Percentiles rank a stretch among this genome's conserved stretches.
These are phyloP conservation scores for Myriangium duriaei DNA, from an alignment of 2,329 filamentous ascomycete species.

Conservation along the genomic window DNA sequence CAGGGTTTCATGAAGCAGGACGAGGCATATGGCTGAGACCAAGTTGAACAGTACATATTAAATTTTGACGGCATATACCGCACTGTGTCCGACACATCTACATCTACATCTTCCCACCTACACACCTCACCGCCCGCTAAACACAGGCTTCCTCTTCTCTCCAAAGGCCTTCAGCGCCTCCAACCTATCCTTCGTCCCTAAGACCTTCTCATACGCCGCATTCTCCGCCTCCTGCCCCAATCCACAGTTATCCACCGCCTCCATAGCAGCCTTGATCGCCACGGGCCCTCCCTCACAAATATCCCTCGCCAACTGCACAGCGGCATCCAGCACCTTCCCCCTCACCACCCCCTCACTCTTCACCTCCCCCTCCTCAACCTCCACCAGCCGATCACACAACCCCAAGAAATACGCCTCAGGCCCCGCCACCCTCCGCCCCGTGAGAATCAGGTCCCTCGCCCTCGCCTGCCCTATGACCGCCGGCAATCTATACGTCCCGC, in stretches of 20 bases:
- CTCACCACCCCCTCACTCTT: conserved; percentile 43
- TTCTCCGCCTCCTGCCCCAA: conserved; percentile 67
- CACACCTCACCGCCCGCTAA: conserved; percentile 42
- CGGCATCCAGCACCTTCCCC: conserved; percentile 58
- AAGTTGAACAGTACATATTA: too few relatives aligned
- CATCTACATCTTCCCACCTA: too few relatives aligned
- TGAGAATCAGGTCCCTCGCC: conserved; percentile 83
- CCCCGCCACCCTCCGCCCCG: conserved; percentile 70
- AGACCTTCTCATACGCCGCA: conserved; percentile 70
- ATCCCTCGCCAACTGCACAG: conserved; percentile 64
- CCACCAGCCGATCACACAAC: conserved; percentile 78
- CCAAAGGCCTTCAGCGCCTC: conserved; percentile 81
- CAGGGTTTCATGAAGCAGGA: too few relatives aligned
- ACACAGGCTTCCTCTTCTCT: conserved; percentile 60
- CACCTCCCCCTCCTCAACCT: conserved; percentile 52
- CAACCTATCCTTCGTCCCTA: conserved; percentile 71
- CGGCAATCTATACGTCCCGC: conserved; percentile 80
- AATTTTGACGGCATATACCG: too few relatives aligned
- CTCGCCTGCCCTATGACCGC: conserved; percentile 64
- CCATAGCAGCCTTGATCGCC: conserved; percentile 65
- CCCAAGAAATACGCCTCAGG: conserved; percentile 86
- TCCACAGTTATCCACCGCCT: conserved; percentile 59
- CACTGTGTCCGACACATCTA: too few relatives aligned
- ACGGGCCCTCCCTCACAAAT: conserved; percentile 86
- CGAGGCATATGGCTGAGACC: too few relatives aligned